These are phyloP conservation scores for Oenanthe sinensis DNA, from an alignment of 129 eudicot genomes.

Conservation along the genomic window DNA sequence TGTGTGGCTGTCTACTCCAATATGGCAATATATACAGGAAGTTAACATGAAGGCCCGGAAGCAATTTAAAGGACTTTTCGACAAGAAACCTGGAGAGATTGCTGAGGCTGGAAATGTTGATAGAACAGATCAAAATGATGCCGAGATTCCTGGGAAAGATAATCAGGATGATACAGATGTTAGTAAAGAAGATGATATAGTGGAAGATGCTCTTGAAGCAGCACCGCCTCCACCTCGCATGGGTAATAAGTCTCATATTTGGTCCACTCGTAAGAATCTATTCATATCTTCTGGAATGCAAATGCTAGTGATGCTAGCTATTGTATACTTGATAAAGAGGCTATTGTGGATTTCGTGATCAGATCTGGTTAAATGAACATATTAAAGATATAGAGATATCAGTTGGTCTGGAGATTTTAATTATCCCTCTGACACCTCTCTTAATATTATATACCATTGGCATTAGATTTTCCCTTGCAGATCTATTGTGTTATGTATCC, in stretches of 20 bases:
- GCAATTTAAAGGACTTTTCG: conserved; percentile 93
- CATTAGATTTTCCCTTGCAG: background rate
- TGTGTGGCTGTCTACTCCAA: conserved; percentile 1
- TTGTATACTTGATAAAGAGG: background rate
- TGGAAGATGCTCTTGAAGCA: conserved; percentile 29
- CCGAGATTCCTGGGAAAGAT: conserved; percentile 15
- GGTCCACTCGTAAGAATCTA: conserved; percentile 41
- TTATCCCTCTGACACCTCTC: background rate
- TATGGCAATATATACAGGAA: conserved; percentile 53
- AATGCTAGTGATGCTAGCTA: conserved; percentile 11
- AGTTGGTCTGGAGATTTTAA: background rate
- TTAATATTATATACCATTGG: background rate
- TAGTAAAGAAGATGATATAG: conserved; percentile 20
- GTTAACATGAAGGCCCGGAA: conserved; percentile 56
- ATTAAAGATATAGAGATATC: background rate
- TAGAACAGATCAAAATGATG: conserved; percentile 19
- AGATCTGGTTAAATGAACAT: background rate
- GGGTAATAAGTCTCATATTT: conserved; percentile 43
- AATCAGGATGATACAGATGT: conserved; percentile 30
- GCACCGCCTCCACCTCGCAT: conserved; percentile 32
- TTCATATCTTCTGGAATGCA: conserved; percentile 51
- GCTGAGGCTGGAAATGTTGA: conserved; percentile 50
- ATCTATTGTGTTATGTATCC: background rate
- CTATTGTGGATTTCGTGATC: background rate
- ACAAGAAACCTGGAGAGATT: conserved; percentile 95